Conservation (phyloP, 495 filamentous ascomycete genomes). For the Geoglossum glabrum region DNA sequence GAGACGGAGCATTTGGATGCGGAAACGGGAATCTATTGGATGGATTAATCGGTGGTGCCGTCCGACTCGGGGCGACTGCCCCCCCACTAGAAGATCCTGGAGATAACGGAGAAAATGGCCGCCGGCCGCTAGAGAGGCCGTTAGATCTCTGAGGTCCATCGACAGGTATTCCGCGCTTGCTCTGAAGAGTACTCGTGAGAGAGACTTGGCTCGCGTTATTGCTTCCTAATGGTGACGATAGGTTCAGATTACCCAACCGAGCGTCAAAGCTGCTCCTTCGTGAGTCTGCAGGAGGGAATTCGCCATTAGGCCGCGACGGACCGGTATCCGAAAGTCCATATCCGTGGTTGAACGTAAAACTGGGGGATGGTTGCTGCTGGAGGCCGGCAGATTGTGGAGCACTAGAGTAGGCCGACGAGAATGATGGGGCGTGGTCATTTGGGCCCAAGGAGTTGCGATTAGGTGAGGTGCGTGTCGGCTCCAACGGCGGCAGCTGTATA, state of each 20-base stretch:
- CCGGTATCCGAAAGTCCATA: not conserved
- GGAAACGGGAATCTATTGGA: not conserved
- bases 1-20: slow-evolving; percentile 43
- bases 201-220: slow-evolving; percentile 62
- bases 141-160: slow-evolving; percentile 35
- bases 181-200: slow-evolving; percentile 40
- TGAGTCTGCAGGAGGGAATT: slow-evolving; percentile 21
- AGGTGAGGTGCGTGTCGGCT: slow-evolving; percentile 4
- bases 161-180: slow-evolving; percentile 29
- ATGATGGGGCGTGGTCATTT: not conserved
- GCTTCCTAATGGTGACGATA: slow-evolving; percentile 45
- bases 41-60: slow-evolving; percentile 52
- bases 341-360: slow-evolving; percentile 2
- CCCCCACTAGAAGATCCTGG: slow-evolving; percentile 28
- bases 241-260: slow-evolving; percentile 47
- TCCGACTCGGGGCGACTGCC: slow-evolving; percentile 32
- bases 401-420: not conserved
- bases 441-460: not conserved
- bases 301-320: not conserved
- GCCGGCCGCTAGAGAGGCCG: slow-evolving; percentile 28
- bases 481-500: slow-evolving; percentile 3
- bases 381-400: not conserved
- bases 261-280: slow-evolving; percentile 64
- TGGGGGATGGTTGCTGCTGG: not conserved
- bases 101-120: slow-evolving; percentile 28